phyloP scores from a whole-genome alignment of 495 filamentous ascomycete genomes.

The Glonium stellatum region DNA sequence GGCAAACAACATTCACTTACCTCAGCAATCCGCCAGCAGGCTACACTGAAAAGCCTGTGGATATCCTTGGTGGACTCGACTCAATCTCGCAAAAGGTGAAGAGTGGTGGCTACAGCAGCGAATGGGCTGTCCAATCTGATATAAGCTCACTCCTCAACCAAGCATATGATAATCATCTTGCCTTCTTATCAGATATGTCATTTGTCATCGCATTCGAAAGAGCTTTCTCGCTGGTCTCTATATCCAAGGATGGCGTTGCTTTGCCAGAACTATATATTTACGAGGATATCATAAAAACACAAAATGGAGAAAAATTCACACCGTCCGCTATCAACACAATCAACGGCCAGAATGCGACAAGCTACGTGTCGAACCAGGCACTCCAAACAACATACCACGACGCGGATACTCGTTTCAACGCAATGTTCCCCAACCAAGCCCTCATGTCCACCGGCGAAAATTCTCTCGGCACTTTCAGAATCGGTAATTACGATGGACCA shows the following conservation, averaged over 20 bases:
- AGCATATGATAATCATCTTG: conserved; percentile 44
- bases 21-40: conserved; percentile 39
- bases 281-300: conserved; percentile 8
- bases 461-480: conserved; percentile 1
- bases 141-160: conserved; percentile 37
- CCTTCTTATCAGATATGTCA: conserved; percentile 29
- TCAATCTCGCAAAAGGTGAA: conserved; percentile 33
- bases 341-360: conserved; percentile 37
- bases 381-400: conserved; percentile 37
- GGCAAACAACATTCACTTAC: conserved; percentile 41
- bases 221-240: conserved; percentile 16
- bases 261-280: conserved; percentile 24
- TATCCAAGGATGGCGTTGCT: conserved; percentile 20
- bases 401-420: conserved; percentile 45
- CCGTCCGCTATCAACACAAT: conserved; percentile 26
- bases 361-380: conserved; percentile 33
- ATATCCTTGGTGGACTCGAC: conserved; percentile 40
- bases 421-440: conserved; percentile 40
- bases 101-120: conserved; percentile 39
- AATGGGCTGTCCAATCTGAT: conserved; percentile 40
- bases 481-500: conserved; percentile 25
- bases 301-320: conserved; percentile 7
- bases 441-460: background rate
- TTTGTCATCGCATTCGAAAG: conserved; percentile 17
- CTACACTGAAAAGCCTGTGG: conserved; percentile 42